phyloP scores from a whole-genome alignment of 2,329 filamentous ascomycete genomes.

The Monosporascus cannonballus region DNA sequence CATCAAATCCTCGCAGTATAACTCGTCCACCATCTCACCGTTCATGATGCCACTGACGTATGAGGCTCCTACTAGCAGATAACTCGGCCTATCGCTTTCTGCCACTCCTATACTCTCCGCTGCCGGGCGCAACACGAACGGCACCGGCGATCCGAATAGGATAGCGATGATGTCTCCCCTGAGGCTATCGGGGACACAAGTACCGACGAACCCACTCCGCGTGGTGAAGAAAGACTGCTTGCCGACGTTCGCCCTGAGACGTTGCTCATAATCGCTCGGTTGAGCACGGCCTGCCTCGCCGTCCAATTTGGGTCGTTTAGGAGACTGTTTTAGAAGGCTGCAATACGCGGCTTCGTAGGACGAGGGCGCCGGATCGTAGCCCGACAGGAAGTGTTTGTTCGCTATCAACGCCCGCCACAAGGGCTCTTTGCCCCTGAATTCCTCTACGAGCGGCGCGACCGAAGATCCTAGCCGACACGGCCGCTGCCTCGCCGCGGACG shows the following conservation, averaged over 20 bases:
- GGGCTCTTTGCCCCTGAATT: not conserved
- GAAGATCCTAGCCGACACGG: too few species aligned
- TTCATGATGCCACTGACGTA: constrained; percentile 6
- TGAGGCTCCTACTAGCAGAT: constrained; percentile 1
- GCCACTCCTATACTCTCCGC: constrained; percentile 1
- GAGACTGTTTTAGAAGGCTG: not conserved
- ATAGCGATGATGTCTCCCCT: constrained; percentile 5
- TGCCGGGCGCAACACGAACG: constrained; percentile 2
- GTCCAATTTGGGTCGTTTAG: not conserved
- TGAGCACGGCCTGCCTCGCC: too few species aligned
- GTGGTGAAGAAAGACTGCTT: constrained; percentile 4
- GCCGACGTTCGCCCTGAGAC: not conserved
- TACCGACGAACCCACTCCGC: constrained; percentile 4
- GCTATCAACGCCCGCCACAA: constrained; percentile 1
- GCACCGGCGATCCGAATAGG: constrained; percentile 4
- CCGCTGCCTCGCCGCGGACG: too few species aligned
- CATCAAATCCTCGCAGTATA: constrained; percentile 8
- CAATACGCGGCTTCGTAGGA: constrained; percentile 4
- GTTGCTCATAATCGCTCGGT: not conserved
- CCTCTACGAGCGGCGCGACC: not conserved
- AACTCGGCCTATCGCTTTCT: not conserved
- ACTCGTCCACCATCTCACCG: constrained; percentile 6
- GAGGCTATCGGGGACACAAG: constrained; percentile 2
- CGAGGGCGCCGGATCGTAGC: constrained; percentile 2
- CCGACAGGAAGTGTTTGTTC: constrained; percentile 1